Base-by-base conservation (phyloP, 495 filamentous ascomycete genomes). In the Bathelium albidoporum region DNA sequence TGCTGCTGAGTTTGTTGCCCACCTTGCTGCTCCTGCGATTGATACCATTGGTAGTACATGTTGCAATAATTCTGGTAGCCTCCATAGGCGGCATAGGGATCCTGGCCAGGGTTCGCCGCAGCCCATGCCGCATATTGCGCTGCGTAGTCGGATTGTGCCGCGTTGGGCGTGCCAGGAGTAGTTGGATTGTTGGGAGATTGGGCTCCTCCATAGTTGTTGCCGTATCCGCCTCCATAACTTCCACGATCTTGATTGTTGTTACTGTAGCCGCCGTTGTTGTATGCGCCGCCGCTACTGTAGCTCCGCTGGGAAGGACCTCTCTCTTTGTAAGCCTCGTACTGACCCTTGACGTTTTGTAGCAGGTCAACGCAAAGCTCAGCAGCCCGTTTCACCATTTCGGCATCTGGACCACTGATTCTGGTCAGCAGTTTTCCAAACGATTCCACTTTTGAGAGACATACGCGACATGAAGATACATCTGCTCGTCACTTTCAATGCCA, bases 391-490 rank as follows among this genome's bases (percentile, higher is more conserved):
- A 98, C 93, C 74, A 93, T 87, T 44, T 82, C 81, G 5, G 89
- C 83, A 73, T 96, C 89, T 5, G 93, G 93, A 0, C 91, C 94
- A 66, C 91, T 96, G 66, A 44, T 20, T n/a, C 60, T 83, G 76
- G 77, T 78, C 34, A 52, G 65, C 39, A 64, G 20, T 59, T 28
- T 41, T n/a, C 58, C 20, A 28, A 24, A 39, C 5, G 2, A 70
- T 34, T 58, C 58, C 41, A 45, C 53, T 39, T 16, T 32, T 12
- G 34, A 22, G 52, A 1, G 7, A 81, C 86, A 73, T 80, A 96
- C 91, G 93, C 89, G 59, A 97, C 91, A 72, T 97, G 92, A 45
- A 98, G 79, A 71, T 88, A 97, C 88, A 98, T 96, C 1, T 88
- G 80, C 68, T 98, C 94, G 53, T 98, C 93, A 65, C 90, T 96